These are phyloP conservation scores for Saturnispora besseyi DNA, from an alignment of 805 yeast genomes.

Conservation along the genomic window DNA sequence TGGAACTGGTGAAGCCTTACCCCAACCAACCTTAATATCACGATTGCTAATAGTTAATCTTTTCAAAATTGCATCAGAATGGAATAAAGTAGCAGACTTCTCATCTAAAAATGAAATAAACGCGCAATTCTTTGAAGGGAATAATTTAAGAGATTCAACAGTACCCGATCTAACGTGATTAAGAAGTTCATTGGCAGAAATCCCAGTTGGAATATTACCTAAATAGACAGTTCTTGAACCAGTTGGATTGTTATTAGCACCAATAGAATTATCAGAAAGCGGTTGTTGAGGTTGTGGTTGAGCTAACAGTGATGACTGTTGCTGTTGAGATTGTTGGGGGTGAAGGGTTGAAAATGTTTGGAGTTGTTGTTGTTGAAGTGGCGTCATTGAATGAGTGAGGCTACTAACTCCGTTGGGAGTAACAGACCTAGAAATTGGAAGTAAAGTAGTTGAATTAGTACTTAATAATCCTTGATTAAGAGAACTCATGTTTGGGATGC, in stretches of 20 bases:
- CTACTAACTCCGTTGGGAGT: conserved; percentile 5
- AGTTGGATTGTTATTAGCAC: background rate
- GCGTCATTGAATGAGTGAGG: conserved; percentile 7
- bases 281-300: conserved; percentile 7
- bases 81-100: conserved; percentile 81
- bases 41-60: conserved; percentile 71
- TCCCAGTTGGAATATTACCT: conserved; percentile 78
- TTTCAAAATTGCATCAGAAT: conserved; percentile 85
- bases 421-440: conserved; percentile 4
- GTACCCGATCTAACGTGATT: conserved; percentile 90
- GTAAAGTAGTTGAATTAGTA: background rate
- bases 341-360: background rate
- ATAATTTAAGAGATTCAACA: conserved; percentile 65
- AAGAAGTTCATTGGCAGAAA: conserved; percentile 71
- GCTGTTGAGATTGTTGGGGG: conserved; percentile 1
- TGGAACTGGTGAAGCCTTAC: conserved; percentile 64
- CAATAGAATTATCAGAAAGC: background rate
- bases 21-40: conserved; percentile 91
- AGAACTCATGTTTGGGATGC: background rate
- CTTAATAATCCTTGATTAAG: background rate
- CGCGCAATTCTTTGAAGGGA: conserved; percentile 85
- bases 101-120: conserved; percentile 85
- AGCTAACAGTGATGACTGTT: background rate
- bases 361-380: conserved; percentile 3
- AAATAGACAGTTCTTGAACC: conserved; percentile 78